phyloP scores from a whole-genome alignment of 2,329 filamentous ascomycete species.

The Fusarium buxicola region DNA sequence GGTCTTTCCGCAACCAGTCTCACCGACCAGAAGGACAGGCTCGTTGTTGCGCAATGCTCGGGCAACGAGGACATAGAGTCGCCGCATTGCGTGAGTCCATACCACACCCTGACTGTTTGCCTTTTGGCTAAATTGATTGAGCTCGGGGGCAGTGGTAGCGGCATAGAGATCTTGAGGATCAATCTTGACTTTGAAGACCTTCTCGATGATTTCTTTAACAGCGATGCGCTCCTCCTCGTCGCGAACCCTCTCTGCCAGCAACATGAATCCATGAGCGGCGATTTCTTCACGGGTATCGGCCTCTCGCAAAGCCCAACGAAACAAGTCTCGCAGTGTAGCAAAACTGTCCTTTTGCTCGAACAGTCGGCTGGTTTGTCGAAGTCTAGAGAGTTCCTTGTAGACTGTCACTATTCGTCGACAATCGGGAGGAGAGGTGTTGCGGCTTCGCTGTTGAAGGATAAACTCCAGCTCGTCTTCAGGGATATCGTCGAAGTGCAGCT shows the following conservation, averaged over 20 bases:
- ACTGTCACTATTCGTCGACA: slow-evolving; percentile 91
- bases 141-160: slow-evolving; percentile 65
- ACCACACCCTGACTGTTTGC: slow-evolving; percentile 76
- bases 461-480: slow-evolving; percentile 92
- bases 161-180: slow-evolving; percentile 81
- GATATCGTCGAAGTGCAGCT: slow-evolving; percentile 98
- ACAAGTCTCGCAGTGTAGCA: slow-evolving; percentile 93
- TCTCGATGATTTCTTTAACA: slow-evolving; percentile 90
- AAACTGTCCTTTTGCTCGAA: slow-evolving; percentile 99
- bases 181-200: slow-evolving; percentile 87
- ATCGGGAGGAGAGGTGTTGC: slow-evolving; percentile 89
- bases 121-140: slow-evolving; percentile 60
- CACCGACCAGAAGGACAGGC: slow-evolving; percentile 92
- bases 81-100: slow-evolving; percentile 95
- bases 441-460: slow-evolving; percentile 88
- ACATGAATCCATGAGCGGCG: slow-evolving; percentile 93
- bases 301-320: slow-evolving; percentile 89
- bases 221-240: slow-evolving; percentile 86
- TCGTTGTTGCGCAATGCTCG: slow-evolving; percentile 90
- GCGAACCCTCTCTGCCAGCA: slow-evolving; percentile 93
- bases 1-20: slow-evolving; percentile 98
- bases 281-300: slow-evolving; percentile 90
- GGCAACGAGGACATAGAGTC: slow-evolving; percentile 89
- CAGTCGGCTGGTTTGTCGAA: slow-evolving; percentile 88
- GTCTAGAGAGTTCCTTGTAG: slow-evolving; percentile 89